Base-by-base conservation (phyloP, 768 basidiomycete species). In the Psilocybe cyanescens region DNA sequence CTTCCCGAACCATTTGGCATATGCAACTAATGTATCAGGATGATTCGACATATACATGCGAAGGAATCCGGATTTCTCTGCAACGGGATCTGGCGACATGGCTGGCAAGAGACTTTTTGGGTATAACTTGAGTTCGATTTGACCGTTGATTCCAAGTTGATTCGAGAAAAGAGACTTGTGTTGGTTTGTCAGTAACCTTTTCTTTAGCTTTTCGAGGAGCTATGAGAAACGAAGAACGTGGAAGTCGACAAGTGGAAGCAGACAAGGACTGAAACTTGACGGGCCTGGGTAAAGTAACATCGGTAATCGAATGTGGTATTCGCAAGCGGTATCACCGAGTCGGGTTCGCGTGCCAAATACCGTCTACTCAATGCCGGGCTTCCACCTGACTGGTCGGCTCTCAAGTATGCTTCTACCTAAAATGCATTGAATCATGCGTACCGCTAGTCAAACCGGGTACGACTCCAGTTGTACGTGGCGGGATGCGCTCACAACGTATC, bases 11-110 rank as follows among this genome's bases (percentile, higher is more conserved):
- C 89, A 84, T 65, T 88, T 90, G 45, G 89, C 90, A 66, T 93
- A 95, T 3, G 90, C 90, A 37, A 94, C 90, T 65, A 94, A 78
- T 1, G 92, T 94, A 69, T 94, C 92, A 0, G 90, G 90, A 68
- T 94, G 93, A 63, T 78, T 86, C 31, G 84, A 88, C 92, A 94
- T 94, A 78, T 94, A 95, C 84, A 86, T 90, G 71, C 85, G 84
- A 46, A 94, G 80, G 71, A 92, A 95, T 1, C 77, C 79, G 17
- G 91, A 91, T 67, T 89, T 90, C 9, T 86, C 85, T 11, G 89
- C 88, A 0, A 93, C 90, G 8, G 90, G 84, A 70, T 94, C 92
- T 6, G 84, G 66, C 87, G 89, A 88, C 29, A 56, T 64, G 58
- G 29, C 6, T 41, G 24, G 46, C 24, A 33, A 29, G 7, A 7